Conservation (phyloP, 2,329 filamentous ascomycete species). For the Coniochaeta sp. region DNA sequence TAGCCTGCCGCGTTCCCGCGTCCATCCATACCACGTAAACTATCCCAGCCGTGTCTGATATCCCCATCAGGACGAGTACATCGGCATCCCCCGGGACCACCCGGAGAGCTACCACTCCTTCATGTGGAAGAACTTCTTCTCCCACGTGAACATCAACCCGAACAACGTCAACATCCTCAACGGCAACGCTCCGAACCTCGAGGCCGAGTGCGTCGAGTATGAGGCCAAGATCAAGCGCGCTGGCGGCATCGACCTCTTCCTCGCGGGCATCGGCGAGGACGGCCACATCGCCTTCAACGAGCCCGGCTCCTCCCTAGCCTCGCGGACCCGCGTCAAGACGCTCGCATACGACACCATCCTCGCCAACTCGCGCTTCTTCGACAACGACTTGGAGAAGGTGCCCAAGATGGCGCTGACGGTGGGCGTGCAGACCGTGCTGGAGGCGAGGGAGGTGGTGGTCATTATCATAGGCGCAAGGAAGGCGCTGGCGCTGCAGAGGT, state of each 20-base stretch:
- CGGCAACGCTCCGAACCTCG: conserved; percentile 62
- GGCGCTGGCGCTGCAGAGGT: conserved; percentile 63
- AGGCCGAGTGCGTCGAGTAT: conserved; percentile 64
- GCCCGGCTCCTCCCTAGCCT: conserved; percentile 64
- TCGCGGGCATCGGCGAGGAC: conserved; percentile 70
- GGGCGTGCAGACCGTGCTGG: conserved; percentile 46
- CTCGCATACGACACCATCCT: conserved; percentile 71
- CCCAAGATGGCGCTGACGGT: conserved; percentile 67
- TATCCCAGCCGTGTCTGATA: conserved; percentile 54
- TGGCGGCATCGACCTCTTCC: conserved; percentile 70
- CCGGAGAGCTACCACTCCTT: conserved; percentile 75
- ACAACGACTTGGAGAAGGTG: conserved; percentile 55
- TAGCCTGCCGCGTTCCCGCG: background rate
- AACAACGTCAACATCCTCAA: conserved; percentile 66
- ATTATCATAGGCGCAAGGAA: conserved; percentile 70
- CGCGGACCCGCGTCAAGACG: conserved; percentile 69
- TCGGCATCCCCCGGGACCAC: conserved; percentile 65
- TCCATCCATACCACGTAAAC: conserved; percentile 26
- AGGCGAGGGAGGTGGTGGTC: conserved; percentile 67
- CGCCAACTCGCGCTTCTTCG: conserved; percentile 69
- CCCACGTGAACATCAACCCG: conserved; percentile 63
- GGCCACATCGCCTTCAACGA: conserved; percentile 81
- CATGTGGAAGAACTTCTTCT: conserved; percentile 80
- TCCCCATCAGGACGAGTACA: conserved; percentile 60
- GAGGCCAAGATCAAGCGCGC: conserved; percentile 61